These are phyloP conservation scores for Selaginella moellendorffii DNA, from an alignment of 75 land plant species.

Conservation along the genomic window DNA sequence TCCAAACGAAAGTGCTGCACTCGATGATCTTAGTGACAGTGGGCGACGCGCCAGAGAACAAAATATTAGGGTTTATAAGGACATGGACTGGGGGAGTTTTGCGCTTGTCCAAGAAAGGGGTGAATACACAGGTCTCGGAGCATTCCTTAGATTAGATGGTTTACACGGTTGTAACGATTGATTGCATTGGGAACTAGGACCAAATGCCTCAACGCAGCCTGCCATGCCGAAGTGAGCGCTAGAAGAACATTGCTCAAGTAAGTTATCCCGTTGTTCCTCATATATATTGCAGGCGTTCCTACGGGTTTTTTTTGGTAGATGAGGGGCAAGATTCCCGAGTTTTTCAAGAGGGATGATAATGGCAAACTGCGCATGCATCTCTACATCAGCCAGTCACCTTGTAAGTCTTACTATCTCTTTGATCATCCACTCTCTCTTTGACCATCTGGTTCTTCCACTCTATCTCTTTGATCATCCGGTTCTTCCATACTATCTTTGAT, in stretches of 20 bases:
- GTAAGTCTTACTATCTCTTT: too few relatives aligned
- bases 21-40: too few relatives aligned
- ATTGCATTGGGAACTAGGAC: slow-evolving; percentile 88
- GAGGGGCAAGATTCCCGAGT: too few relatives aligned
- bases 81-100: slow-evolving; percentile 41
- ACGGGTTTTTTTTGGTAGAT: too few relatives aligned
- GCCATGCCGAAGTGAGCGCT: slow-evolving; percentile 90
- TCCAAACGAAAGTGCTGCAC: slow-evolving; percentile 11
- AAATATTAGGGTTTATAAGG: too few relatives aligned
- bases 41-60: too few relatives aligned
- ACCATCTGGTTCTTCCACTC: too few relatives aligned
- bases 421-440: too few relatives aligned
- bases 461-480: too few relatives aligned
- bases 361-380: slow-evolving; percentile 26
- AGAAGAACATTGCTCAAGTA: slow-evolving; percentile 55
- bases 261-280: not conserved
- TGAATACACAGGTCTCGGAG: slow-evolving; percentile 76
- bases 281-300: too few relatives aligned
- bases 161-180: slow-evolving; percentile 21
- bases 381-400: slow-evolving; percentile 77
- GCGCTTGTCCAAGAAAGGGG: slow-evolving; percentile 82
- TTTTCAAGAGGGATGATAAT: not conserved
- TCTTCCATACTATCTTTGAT: too few relatives aligned
- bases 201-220: slow-evolving; percentile 57
- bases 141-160: too few relatives aligned